Evolutionary conservation across 2,329 filamentous ascomycete genomes (phyloP), one percentile per base, ranked within the genome.

Genomic region (Neonectria magnoliae): DNA sequence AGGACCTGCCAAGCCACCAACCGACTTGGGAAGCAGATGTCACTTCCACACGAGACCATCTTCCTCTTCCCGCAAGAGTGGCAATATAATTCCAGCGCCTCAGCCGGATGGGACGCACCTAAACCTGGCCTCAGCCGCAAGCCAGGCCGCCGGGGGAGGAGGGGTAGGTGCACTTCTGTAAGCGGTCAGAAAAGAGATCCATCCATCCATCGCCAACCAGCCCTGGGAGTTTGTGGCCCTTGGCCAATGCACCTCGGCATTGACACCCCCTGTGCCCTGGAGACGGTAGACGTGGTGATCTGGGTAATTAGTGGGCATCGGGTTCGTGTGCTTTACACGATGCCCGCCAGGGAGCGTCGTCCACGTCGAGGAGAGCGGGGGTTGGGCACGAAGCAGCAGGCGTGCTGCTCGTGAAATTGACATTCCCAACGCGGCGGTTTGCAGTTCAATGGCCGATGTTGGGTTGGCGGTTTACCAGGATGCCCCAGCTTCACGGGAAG

Each of bases 61-160:
- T 10, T 10, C 20, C 10, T 20, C 48, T 33, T 10, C 29, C 27
- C n/a, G 48, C 11, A 18, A 33, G 11, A 16, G 48, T 51, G 48
- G 29, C 48, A 20, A 51, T 20, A 29, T 18, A 51, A 51, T 51
- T 51, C 22, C 31, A n/a, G n/a, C 29, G 44, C 54, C 41, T 50
- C 44, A 9, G 44, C 54, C 29, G 44, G 31, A 38, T 25, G 18
- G 18, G 25, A 25, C 20, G 33, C 48, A 31, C 45, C 45, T 36
- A 47, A 58, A 22, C 33, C 22, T 51, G 10, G 25, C 36, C 20
- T 51, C 56, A 59, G 56, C 56, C 56, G 56, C 56, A 59, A 45
- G 27, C 25, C 36, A 25, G n/a, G 47, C 45, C 45, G 41, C 25
- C 25, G 6, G 25, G 25, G 25, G 25, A 25, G 25, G 36, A 36